These are phyloP conservation scores for Apiospora phragmitis DNA, from an alignment of 2,329 filamentous ascomycete genomes.

Conservation along the genomic window DNA sequence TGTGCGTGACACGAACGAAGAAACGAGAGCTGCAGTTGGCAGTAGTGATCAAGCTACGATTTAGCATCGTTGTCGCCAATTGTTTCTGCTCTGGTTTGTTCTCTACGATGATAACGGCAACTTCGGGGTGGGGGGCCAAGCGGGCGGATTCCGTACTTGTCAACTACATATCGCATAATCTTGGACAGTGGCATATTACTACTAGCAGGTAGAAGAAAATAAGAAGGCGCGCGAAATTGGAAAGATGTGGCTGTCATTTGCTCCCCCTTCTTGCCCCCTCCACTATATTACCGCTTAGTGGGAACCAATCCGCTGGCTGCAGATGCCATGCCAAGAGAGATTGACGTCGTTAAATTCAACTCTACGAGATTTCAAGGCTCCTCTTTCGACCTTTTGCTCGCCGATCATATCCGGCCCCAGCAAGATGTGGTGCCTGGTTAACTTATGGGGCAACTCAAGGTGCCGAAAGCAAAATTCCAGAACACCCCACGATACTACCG, in stretches of 20 bases:
- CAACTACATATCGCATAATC: not conserved
- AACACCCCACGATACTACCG: not conserved
- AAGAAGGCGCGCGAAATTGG: not conserved
- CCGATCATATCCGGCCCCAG: not conserved
- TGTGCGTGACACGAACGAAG: not conserved
- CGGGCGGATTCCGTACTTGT: not conserved
- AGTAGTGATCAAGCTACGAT: not conserved
- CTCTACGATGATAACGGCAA: not conserved
- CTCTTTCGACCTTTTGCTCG: not conserved
- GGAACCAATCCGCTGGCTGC: not conserved
- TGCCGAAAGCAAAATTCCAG: slow-evolving; percentile 6
- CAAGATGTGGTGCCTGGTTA: not conserved
- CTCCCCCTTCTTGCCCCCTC: not conserved
- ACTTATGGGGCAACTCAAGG: not conserved
- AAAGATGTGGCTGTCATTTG: not conserved
- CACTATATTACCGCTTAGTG: not conserved
- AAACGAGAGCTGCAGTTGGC: not conserved
- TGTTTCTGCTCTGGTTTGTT: not conserved
- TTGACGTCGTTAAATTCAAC: slow-evolving; percentile 5
- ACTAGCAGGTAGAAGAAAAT: not conserved
- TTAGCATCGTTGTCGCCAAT: not conserved
- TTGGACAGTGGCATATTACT: not conserved
- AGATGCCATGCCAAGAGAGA: slow-evolving; percentile 1
- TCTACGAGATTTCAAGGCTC: not conserved
- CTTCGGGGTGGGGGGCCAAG: not conserved